phyloP scores from a whole-genome alignment of 179 eudicot genomes.

The Silene vulgaris region DNA sequence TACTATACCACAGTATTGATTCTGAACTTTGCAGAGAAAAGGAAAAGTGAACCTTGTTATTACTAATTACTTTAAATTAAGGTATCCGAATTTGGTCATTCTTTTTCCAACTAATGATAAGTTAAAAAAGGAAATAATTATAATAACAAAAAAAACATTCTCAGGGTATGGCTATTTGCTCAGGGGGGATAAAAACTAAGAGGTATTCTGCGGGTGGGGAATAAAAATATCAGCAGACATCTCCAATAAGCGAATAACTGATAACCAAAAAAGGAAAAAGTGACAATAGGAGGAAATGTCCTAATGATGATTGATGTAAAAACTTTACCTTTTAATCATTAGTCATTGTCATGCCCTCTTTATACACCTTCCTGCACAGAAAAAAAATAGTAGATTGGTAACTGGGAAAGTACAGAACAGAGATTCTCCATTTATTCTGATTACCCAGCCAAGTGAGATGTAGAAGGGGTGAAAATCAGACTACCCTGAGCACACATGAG shows the following conservation, averaged over 20 bases:
- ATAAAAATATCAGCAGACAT: conserved; percentile 36
- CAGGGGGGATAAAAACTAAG: conserved; percentile 5
- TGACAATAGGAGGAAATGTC: conserved; percentile 24
- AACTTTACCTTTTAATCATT: conserved; percentile 35
- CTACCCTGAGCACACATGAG: not conserved
- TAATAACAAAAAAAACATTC: not conserved
- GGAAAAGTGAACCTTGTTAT: conserved; percentile 22
- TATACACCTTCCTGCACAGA: conserved; percentile 31
- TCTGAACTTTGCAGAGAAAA: conserved; percentile 23
- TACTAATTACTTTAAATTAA: conserved; percentile 20
- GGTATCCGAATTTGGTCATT: conserved; percentile 17
- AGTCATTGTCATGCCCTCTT: conserved; percentile 45
- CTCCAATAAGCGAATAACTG: conserved; percentile 30
- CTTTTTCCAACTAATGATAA: conserved; percentile 16
- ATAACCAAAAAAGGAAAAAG: conserved; percentile 39
- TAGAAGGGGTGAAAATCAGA: conserved; percentile 27
- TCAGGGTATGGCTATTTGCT: conserved; percentile 22
- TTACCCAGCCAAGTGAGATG: conserved; percentile 31
- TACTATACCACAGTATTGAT: conserved; percentile 17
- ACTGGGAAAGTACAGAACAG: conserved; percentile 31
- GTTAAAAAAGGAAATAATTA: conserved; percentile 1
- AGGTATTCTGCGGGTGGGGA: conserved; percentile 35
- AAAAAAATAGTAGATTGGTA: conserved; percentile 32
- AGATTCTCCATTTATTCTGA: conserved; percentile 50
- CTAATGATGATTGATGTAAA: conserved; percentile 40